Conservation (phyloP, 306 rosid genomes). For the Lagenaria siceraria region DNA sequence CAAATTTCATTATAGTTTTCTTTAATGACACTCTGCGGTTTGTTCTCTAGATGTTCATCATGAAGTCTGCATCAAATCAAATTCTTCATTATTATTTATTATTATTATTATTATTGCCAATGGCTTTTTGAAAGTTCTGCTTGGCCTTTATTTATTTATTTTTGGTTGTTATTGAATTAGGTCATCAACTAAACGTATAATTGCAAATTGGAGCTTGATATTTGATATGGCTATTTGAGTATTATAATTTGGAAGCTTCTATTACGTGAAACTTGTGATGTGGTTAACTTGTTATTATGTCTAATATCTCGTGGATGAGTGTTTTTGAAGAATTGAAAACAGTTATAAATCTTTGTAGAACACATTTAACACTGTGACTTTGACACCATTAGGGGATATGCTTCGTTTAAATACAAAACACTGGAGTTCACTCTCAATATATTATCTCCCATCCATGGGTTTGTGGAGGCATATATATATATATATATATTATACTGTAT, state of each 20-base stretch:
- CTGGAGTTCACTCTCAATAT: neutral
- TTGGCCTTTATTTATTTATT: neutral
- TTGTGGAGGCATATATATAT: neutral
- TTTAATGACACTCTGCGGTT: neutral
- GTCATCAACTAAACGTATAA: neutral
- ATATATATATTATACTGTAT: neutral
- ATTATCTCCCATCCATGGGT: conserved; percentile 2
- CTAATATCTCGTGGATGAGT: neutral
- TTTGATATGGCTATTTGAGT: neutral
- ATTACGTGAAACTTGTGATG: neutral
- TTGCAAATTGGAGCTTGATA: neutral
- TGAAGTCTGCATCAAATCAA: neutral
- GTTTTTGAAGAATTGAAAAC: neutral
- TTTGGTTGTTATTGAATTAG: neutral
- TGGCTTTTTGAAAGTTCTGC: neutral
- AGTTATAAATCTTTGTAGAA: neutral
- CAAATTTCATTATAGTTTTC: conserved; percentile 8
- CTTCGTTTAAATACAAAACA: neutral
- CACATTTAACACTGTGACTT: neutral
- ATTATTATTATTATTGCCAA: neutral
- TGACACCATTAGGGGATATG: neutral
- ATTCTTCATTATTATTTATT: neutral
- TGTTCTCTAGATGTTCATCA: neutral
- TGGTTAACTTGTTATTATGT: neutral
- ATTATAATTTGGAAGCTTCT: neutral